These are phyloP conservation scores for Apiotrichum veenhuisii DNA, from an alignment of 1,284 basidiomycete species.

Conservation along the genomic window DNA sequence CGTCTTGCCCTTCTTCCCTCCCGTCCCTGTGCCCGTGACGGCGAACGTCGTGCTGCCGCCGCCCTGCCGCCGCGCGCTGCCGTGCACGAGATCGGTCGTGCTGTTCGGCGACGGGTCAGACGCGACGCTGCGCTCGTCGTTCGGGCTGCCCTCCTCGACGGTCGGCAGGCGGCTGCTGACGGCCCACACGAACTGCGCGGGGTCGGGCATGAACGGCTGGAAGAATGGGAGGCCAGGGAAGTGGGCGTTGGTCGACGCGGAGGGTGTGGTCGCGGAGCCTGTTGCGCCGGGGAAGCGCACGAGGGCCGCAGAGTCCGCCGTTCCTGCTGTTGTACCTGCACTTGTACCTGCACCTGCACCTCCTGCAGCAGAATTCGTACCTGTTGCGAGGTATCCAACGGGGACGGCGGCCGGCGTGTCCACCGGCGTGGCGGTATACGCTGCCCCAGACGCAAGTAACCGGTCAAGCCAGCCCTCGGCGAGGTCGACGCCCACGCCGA, in stretches of 20 bases:
- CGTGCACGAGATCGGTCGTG: background rate
- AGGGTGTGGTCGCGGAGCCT: background rate
- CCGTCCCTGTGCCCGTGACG: too few species aligned
- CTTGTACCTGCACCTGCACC: too few species aligned
- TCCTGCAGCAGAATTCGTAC: too few species aligned
- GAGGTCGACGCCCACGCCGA: background rate
- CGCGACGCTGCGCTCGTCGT: conserved; percentile 15
- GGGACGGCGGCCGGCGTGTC: background rate
- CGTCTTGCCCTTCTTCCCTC: conserved; percentile 20
- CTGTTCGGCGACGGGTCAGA: conserved; percentile 7
- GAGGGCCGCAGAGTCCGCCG: too few species aligned
- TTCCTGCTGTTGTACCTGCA: too few species aligned
- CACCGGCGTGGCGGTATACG: background rate
- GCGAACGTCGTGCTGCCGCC: too few species aligned
- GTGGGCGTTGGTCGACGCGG: background rate
- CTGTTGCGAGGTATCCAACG: too few species aligned
- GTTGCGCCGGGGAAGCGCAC: background rate
- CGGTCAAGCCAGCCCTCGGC: conserved; percentile 16
- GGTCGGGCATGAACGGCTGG: conserved; percentile 15
- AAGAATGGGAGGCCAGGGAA: background rate
- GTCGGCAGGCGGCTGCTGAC: conserved; percentile 26
- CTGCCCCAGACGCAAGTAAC: conserved; percentile 4
- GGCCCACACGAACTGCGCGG: conserved; percentile 31
- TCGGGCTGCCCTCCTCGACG: conserved; percentile 27
- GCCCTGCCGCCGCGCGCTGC: background rate